phyloP scores from a whole-genome alignment of 2,329 filamentous ascomycete genomes.

The Botrytis porri region DNA sequence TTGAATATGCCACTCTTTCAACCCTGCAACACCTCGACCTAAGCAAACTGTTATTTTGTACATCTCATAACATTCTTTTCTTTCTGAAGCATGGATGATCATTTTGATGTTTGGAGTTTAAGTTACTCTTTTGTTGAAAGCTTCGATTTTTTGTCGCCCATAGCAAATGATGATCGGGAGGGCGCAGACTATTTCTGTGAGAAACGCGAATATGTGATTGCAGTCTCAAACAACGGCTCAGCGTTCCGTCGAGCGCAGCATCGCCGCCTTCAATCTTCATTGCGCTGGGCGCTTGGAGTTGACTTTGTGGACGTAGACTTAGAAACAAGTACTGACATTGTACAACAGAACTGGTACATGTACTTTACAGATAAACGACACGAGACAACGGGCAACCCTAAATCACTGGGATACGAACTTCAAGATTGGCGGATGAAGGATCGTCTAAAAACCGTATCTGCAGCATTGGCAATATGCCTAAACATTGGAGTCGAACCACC shows the following conservation, averaged over 20 bases:
- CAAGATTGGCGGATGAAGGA: conserved; percentile 98
- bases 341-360: conserved; percentile 92
- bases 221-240: neutral
- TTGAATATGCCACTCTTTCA: neutral
- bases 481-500: conserved; percentile 98
- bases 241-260: neutral
- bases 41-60: neutral
- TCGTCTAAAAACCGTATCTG: conserved; percentile 92
- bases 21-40: neutral
- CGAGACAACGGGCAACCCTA: conserved; percentile 87
- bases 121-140: conserved; percentile 11
- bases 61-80: neutral
- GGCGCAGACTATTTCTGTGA: neutral
- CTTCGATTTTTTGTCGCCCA: conserved; percentile 1
- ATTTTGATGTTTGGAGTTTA: conserved; percentile 4
- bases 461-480: conserved; percentile 87
- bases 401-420: conserved; percentile 61
- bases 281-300: neutral
- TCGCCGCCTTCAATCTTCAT: neutral
- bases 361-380: conserved; percentile 98
- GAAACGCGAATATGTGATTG: neutral
- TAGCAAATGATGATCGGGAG: neutral
- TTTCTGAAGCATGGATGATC: conserved; percentile 9
- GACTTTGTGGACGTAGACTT: neutral
- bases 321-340: conserved; percentile 26